Percentiles rank a stretch among this genome's conserved stretches.
phyloP scores from a whole-genome alignment of 768 basidiomycete genomes.

The Mycena venus region DNA sequence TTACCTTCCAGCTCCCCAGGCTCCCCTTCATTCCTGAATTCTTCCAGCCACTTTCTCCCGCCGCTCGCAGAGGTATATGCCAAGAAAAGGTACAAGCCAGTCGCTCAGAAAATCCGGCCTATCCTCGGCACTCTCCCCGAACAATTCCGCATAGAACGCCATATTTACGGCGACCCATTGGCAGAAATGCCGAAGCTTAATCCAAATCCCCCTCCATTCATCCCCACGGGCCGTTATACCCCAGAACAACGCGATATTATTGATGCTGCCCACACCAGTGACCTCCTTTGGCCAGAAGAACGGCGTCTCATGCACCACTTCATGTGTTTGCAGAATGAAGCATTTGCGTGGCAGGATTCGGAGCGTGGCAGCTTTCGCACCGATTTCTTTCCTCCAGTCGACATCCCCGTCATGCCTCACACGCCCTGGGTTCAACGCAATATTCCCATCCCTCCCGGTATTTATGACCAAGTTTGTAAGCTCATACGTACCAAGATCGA shows the following conservation, averaged over 20 bases:
- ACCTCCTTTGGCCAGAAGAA: no score
- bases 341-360: no score
- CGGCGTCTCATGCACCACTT: no score
- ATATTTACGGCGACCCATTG: slow-evolving; percentile 31
- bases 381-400: no score
- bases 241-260: slow-evolving; percentile 14
- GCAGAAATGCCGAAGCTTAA: slow-evolving; percentile 23
- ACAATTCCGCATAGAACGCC: slow-evolving; percentile 33
- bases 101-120: no score
- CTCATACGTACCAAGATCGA: slow-evolving; percentile 10
- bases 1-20: no score
- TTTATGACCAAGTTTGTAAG: slow-evolving; percentile 26
- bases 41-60: neutral
- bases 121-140: slow-evolving; percentile 32
- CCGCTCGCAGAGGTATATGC: slow-evolving; percentile 3
- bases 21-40: neutral
- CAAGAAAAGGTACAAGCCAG: no score
- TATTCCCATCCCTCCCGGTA: slow-evolving; percentile 39
- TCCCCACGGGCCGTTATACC: slow-evolving; percentile 27
- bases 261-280: slow-evolving; percentile 33
- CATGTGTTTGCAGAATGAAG: slow-evolving; percentile 33
- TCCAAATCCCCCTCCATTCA: slow-evolving; percentile 17
- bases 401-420: no score
- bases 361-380: no score
- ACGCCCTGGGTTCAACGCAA: no score